Evolutionary conservation across 257 asterid species (phyloP).

Genomic region (Solanum clarkiae): DNA sequence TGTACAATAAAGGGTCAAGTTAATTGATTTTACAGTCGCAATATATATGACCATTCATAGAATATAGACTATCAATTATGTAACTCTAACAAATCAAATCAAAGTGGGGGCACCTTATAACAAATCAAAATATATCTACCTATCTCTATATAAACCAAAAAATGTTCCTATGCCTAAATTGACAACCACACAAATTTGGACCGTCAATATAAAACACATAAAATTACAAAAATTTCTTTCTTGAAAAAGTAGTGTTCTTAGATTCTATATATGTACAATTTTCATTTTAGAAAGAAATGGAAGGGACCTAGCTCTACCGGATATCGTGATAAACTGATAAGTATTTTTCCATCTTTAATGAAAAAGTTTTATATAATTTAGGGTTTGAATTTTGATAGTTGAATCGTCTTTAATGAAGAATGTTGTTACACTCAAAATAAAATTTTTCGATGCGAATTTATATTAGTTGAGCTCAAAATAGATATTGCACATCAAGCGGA

Average conservation of each 20-base stretch:
- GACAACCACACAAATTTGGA: slow-evolving; percentile 15
- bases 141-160: not conserved
- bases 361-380: no score
- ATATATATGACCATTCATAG: slow-evolving; percentile 15
- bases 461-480: not conserved
- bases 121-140: slow-evolving; percentile 4
- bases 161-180: not conserved
- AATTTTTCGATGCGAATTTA: no score
- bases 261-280: not conserved
- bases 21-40: slow-evolving; percentile 3
- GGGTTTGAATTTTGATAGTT: no score
- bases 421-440: no score
- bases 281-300: not conserved
- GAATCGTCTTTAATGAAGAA: no score
- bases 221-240: not conserved
- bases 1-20: not conserved
- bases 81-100: slow-evolving; percentile 5
- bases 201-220: not conserved
- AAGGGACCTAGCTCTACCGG: no score
- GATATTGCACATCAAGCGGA: not conserved
- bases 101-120: slow-evolving; percentile 15
- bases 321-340: not conserved
- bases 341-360: not conserved
- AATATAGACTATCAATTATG: slow-evolving; percentile 1
- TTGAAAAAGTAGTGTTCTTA: not conserved